phyloP scores from a whole-genome alignment of 352 stramenopile species.

The Pythium folliculosum region DNA sequence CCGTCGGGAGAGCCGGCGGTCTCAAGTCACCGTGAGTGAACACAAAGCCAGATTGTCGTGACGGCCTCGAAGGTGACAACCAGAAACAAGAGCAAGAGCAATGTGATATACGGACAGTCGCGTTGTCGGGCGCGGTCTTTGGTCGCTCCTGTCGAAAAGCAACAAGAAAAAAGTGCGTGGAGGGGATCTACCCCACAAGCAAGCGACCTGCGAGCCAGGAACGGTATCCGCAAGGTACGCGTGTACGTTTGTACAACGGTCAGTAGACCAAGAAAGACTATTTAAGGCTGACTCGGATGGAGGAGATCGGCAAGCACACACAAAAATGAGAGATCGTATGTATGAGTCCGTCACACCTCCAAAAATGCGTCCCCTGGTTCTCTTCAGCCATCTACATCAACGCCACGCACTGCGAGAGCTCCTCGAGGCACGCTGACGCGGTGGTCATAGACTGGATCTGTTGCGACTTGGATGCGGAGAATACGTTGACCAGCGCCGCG shows the following conservation, averaged over 20 bases:
- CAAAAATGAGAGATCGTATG: constrained; percentile 26
- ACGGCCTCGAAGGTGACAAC: constrained; percentile 3
- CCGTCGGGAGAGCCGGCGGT: constrained; percentile 45
- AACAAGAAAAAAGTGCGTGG: background rate
- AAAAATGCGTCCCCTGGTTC: background rate
- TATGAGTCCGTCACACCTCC: constrained; percentile 9
- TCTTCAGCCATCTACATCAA: constrained; percentile 16
- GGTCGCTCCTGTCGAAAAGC: background rate
- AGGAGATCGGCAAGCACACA: background rate
- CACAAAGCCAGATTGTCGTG: too few species aligned
- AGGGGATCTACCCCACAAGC: too few species aligned
- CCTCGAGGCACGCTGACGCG: constrained; percentile 57
- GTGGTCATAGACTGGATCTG: constrained; percentile 37
- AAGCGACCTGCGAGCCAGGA: too few species aligned
- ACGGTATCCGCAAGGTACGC: too few species aligned
- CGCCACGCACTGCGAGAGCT: constrained; percentile 37
- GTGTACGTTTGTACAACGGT: constrained; percentile 20
- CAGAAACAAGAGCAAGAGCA: constrained; percentile 1
- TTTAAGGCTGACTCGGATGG: constrained; percentile 20
- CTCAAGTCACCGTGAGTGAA: constrained; percentile 41
- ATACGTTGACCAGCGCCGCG: constrained; percentile 51
- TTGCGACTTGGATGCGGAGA: constrained; percentile 48
- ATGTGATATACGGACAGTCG: too few species aligned
- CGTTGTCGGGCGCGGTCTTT: too few species aligned
- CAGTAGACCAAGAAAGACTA: constrained; percentile 18